These are phyloP conservation scores for Botrytis elliptica DNA, from an alignment of 2,329 filamentous ascomycete species.

Conservation along the genomic window DNA sequence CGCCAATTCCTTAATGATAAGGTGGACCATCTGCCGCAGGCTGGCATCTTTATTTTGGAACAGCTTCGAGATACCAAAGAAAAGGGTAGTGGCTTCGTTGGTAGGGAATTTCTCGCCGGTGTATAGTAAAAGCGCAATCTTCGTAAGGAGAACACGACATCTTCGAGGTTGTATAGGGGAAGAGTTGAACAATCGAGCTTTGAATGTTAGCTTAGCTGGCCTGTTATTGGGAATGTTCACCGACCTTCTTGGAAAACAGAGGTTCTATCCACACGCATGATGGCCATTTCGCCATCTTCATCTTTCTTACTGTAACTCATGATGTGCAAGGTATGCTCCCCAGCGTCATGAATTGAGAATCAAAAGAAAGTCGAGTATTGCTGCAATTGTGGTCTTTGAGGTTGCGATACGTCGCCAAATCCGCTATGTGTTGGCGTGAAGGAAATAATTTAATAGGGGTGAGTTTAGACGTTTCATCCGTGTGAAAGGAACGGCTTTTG, in stretches of 20 bases:
- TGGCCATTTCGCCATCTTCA: constrained; percentile 88
- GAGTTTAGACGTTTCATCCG: neutral
- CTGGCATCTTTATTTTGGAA: constrained; percentile 99
- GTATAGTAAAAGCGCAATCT: constrained; percentile 94
- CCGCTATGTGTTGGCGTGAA: constrained; percentile 21
- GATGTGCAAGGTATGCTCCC: constrained; percentile 43
- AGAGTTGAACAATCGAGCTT: constrained; percentile 95
- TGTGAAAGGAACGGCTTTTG: neutral
- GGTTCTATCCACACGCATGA: constrained; percentile 97
- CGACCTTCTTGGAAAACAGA: constrained; percentile 98
- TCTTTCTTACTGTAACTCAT: constrained; percentile 99
- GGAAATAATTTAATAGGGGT: constrained; percentile 5
- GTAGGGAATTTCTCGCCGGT: constrained; percentile 96
- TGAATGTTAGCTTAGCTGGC: constrained; percentile 42
- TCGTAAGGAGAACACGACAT: constrained; percentile 96
- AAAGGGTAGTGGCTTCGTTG: constrained; percentile 95
- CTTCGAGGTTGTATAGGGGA: constrained; percentile 94
- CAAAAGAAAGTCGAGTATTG: constrained; percentile 27
- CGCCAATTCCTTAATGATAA: constrained; percentile 96
- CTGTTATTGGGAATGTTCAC: constrained; percentile 35
- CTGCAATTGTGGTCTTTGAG: constrained; percentile 20
- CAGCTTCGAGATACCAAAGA: constrained; percentile 98
- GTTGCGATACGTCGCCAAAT: constrained; percentile 38
- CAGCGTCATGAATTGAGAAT: constrained; percentile 40
- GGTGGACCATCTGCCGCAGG: constrained; percentile 96